phyloP scores from a whole-genome alignment of 805 yeast genomes.

The Kluyveromyces starmeri region DNA sequence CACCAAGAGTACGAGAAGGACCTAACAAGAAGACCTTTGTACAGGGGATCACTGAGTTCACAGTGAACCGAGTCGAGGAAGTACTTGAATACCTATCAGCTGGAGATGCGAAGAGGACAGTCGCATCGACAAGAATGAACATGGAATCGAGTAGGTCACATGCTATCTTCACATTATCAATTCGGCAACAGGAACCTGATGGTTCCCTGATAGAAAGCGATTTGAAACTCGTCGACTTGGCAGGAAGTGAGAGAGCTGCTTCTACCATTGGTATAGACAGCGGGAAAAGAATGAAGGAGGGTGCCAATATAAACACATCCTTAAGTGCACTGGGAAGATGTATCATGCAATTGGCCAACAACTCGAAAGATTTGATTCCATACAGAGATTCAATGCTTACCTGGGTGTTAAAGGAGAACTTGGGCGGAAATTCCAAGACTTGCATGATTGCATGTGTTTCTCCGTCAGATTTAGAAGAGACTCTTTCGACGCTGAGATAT shows the following conservation, averaged over 20 bases:
- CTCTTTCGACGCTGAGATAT: slow-evolving; percentile 64
- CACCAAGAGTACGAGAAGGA: slow-evolving; percentile 53
- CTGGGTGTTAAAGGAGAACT: slow-evolving; percentile 62
- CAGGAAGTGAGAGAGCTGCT: slow-evolving; percentile 69
- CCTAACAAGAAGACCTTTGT: slow-evolving; percentile 64
- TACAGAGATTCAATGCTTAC: slow-evolving; percentile 71
- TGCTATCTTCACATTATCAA: slow-evolving; percentile 58
- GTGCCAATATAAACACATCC: slow-evolving; percentile 69
- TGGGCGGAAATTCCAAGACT: slow-evolving; percentile 84
- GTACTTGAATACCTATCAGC: slow-evolving; percentile 37
- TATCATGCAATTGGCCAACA: slow-evolving; percentile 39
- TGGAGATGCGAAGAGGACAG: slow-evolving; percentile 53
- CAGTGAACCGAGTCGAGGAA: slow-evolving; percentile 40
- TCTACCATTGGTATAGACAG: slow-evolving; percentile 45
- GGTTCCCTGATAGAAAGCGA: slow-evolving; percentile 44
- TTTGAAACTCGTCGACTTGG: slow-evolving; percentile 66
- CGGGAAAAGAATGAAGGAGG: slow-evolving; percentile 59
- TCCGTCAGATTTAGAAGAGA: slow-evolving; percentile 72
- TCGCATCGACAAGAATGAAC: slow-evolving; percentile 69
- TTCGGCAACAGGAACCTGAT: slow-evolving; percentile 49
- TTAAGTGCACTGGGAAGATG: slow-evolving; percentile 73
- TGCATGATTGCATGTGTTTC: slow-evolving; percentile 82
- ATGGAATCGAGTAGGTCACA: slow-evolving; percentile 70
- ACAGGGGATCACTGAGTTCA: slow-evolving; percentile 50
- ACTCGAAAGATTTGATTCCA: slow-evolving; percentile 37